Evolutionary conservation across 176 grass and related monocot species (phyloP).

Genomic region (Ensete glaucum): DNA sequence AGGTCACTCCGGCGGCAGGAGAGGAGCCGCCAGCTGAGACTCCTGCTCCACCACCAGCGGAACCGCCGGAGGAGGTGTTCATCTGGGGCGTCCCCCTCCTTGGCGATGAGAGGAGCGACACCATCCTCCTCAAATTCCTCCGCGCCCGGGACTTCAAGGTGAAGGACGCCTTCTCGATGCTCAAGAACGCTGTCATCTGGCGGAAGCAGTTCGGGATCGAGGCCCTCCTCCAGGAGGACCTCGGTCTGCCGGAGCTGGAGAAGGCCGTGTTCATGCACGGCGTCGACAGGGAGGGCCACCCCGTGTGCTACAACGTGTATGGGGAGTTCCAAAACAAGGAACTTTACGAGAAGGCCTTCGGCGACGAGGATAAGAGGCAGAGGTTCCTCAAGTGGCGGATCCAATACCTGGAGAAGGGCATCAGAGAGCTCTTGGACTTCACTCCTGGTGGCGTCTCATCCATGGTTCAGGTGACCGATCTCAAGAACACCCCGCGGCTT

Average conservation of each 20-base stretch:
- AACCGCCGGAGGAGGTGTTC: constrained; percentile 25
- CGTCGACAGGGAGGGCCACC: constrained; percentile 59
- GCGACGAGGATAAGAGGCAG: constrained; percentile 82
- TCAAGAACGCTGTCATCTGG: constrained; percentile 70
- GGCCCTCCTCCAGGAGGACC: constrained; percentile 50
- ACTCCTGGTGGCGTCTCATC: constrained; percentile 54
- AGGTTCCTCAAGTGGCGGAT: constrained; percentile 97
- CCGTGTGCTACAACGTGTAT: constrained; percentile 87
- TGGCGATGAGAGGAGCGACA: constrained; percentile 65
- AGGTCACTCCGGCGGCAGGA: constrained; percentile 25
- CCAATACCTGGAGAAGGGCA: constrained; percentile 81
- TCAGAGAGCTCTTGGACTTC: constrained; percentile 67
- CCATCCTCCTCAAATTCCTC: constrained; percentile 93
- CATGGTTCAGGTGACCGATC: constrained; percentile 90
- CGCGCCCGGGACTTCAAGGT: constrained; percentile 86
- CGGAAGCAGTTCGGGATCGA: constrained; percentile 88
- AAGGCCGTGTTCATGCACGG: constrained; percentile 77
- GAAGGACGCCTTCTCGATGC: constrained; percentile 85
- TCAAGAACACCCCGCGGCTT: constrained; percentile 83
- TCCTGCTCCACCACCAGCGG: not conserved
- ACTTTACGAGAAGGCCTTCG: constrained; percentile 89
- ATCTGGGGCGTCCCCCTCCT: constrained; percentile 89
- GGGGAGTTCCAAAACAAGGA: constrained; percentile 97
- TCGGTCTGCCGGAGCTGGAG: constrained; percentile 64
- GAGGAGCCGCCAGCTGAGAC: constrained; percentile 12